phyloP scores from a whole-genome alignment of 345 rosid species.

The Orychophragmus violaceus region DNA sequence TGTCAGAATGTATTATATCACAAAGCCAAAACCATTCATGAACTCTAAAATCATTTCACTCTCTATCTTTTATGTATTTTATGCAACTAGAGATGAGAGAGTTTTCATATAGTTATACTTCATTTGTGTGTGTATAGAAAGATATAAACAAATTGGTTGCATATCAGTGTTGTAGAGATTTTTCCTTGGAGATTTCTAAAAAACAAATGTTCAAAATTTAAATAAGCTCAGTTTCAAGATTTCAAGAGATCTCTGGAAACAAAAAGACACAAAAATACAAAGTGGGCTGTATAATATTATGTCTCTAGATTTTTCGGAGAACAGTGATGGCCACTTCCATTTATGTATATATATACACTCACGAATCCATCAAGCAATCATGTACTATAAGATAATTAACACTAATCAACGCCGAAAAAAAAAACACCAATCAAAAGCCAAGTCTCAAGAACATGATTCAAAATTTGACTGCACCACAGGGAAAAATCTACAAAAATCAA shows the following conservation, averaged over 20 bases:
- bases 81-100: constrained; percentile 13
- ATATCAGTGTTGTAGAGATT: background rate
- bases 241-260: constrained; percentile 22
- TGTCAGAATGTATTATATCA: background rate
- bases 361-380: constrained; percentile 25
- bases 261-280: constrained; percentile 10
- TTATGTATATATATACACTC: background rate
- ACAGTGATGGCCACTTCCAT: constrained; percentile 30
- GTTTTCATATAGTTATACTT: background rate
- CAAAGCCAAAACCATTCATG: background rate
- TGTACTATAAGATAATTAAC: constrained; percentile 20
- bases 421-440: constrained; percentile 11
- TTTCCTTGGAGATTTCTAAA: background rate
- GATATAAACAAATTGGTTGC: background rate
- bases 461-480: background rate
- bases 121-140: background rate
- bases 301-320: constrained; percentile 12
- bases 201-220: background rate
- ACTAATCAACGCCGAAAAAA: constrained; percentile 1
- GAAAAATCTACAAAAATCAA: constrained; percentile 4
- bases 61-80: constrained; percentile 3
- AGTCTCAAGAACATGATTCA: constrained; percentile 11
- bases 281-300: constrained; percentile 28
- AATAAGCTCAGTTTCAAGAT: constrained; percentile 1
- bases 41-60: background rate